Base-by-base conservation (phyloP, 78 protist genomes). In the Dictyostelium intermedium region DNA sequence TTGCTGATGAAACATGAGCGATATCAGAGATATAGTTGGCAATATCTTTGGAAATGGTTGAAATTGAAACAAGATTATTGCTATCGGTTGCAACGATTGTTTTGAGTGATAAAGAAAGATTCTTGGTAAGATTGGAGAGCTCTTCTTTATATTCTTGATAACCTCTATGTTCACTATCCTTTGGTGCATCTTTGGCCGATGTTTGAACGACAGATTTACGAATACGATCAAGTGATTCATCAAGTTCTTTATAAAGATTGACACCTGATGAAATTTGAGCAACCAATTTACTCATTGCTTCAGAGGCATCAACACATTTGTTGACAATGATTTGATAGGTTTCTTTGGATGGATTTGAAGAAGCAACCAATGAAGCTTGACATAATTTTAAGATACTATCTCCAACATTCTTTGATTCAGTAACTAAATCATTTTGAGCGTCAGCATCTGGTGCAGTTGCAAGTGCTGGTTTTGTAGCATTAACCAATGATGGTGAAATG, bases 121-220 rank as follows among this genome's bases (percentile, higher is more conserved):
- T 78, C 34, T 84, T 82, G 35, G 94, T 77, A 32, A 39, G 32
- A 27, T 45, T 72, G 10, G 53, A 70, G 35, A 95, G 70, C 5
- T 91, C 87, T 11, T 95, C 97, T 35, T 89, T 95, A 83, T 73
- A 82, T 39, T 87, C 95, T 86, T 95, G 94, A 91, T 95, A 95
- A 7, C 82, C 37, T 53, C 79, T 84, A 63, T n/a, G 6, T 8
- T 78, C 86, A 23, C 56, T 72, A 8, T 77, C 35, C 13, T 30
- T 34, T 66, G 74, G 39, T 11, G 32, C 39, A 10, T 60, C 82
- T 23, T 56, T 63, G 5, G 73, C 53, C 3, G 84, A 43, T 3
- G 73, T 30, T 76, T 34, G 39, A 27, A 61, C 41, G 9, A 37
- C 43, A 0, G 92, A 63, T 37, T 39, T 13, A 23, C 45, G 32